Evolutionary conservation across 805 yeast species (phyloP).

Genomic region (Saccharomycodes ludwigii): DNA sequence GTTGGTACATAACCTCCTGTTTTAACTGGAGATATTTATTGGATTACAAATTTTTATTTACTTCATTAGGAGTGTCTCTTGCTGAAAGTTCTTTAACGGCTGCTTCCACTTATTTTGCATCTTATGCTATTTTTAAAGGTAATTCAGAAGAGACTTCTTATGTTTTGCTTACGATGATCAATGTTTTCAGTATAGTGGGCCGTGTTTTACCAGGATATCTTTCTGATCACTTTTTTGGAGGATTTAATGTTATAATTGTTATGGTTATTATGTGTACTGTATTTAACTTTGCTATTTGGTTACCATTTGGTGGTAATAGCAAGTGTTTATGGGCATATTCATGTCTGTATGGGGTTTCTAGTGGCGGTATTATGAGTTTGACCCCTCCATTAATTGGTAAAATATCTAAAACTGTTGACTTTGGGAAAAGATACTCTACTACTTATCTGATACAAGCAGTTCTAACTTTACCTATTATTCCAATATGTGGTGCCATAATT

Average conservation of each 20-base stretch:
- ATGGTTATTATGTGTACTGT: conserved; percentile 25
- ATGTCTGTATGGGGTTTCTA: conserved; percentile 40
- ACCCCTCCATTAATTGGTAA: conserved; percentile 51
- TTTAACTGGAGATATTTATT: conserved; percentile 25
- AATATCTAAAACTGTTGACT: conserved; percentile 41
- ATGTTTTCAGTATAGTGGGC: conserved; percentile 35
- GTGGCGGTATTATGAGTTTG: conserved; percentile 43
- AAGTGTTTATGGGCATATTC: conserved; percentile 32
- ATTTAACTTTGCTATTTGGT: conserved; percentile 28
- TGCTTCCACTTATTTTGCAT: conserved; percentile 37
- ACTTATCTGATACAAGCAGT: conserved; percentile 47
- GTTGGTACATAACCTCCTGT: conserved; percentile 19
- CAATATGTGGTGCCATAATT: conserved; percentile 39
- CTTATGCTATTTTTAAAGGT: conserved; percentile 40
- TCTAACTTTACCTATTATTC: conserved; percentile 35
- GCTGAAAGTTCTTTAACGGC: conserved; percentile 37
- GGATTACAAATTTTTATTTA: conserved; percentile 31
- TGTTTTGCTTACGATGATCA: conserved; percentile 36
- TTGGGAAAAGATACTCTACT: conserved; percentile 45
- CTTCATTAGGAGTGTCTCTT: conserved; percentile 31
- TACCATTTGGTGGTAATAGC: conserved; percentile 27
- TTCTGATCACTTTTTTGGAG: conserved; percentile 35
- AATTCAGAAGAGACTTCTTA: conserved; percentile 31
- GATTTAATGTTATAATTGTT: conserved; percentile 38
- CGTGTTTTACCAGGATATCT: conserved; percentile 32